Evolutionary conservation across 2,329 filamentous ascomycete species (phyloP), one percentile per base, ranked within the genome.

Genomic region (Coleophoma cylindrospora): DNA sequence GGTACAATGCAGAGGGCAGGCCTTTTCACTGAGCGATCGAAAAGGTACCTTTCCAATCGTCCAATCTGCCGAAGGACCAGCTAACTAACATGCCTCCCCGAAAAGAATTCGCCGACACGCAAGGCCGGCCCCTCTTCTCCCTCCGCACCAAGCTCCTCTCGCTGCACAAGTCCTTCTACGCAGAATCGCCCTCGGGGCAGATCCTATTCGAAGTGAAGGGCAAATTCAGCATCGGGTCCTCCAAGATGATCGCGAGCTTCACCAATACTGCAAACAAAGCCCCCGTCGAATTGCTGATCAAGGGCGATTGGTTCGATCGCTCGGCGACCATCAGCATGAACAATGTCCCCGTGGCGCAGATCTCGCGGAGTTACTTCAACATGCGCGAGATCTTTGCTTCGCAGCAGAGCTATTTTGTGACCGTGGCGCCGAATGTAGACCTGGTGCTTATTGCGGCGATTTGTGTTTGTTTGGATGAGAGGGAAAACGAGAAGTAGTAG

Each of bases 391-490:
- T 85, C 2, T 63, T 86, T 21, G 77, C 75, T 38, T 78, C 74
- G 10, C 75, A 84, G 67, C 82, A 87, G 67, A 84, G 82, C 4
- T 89, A 89, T 56, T 76, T 73, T 1, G 73, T 89, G 5, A 74
- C 73, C 1, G 74, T 88, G 6, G 83, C 83, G 1, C 81, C 84
- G 0, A 79, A 79, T 14, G 79, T 86, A 7, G 85, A 89, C 60
- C 74, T 86, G 66, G 77, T 81, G 4, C 61, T 88, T 43, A 77
- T 88, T 56, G 80, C 74, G 0, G 85, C 84, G 11, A 70, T 88
- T 60, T 87, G 83, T 61, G 81, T 89, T 47, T 82, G 78, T 53
- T 68, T 88, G 52, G 85, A 88, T 55, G 83, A 87, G 73, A 77
- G 76, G 69, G 78, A 84, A 50, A 79, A 81, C 44, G 74, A 79